A percentile compares a stretch with the other conserved stretches of the same genome.
These are phyloP conservation scores for Pythium apleroticum DNA, from an alignment of 352 stramenopile species.

Conservation along the genomic window DNA sequence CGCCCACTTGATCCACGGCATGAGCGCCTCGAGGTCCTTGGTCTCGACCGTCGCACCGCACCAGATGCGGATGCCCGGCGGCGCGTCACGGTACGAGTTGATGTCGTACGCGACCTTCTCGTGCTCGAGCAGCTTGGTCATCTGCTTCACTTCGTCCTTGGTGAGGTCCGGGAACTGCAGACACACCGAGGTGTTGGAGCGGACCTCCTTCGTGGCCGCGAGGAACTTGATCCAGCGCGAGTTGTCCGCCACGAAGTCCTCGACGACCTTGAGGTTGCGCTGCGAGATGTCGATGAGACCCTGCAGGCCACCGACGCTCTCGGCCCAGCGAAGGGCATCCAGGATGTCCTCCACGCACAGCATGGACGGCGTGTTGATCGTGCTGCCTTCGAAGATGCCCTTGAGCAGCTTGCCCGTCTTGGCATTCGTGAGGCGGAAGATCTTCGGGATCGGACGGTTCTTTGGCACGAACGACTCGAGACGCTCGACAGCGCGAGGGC, in stretches of 20 bases:
- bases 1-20: conserved; percentile 98
- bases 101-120: conserved; percentile 98
- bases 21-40: conserved; percentile 95
- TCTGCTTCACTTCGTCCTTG: conserved; percentile 96
- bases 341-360: conserved; percentile 99
- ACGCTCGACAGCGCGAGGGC: conserved; percentile 94
- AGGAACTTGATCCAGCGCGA: conserved; percentile 97
- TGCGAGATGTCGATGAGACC: conserved; percentile 94
- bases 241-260: conserved; percentile 97
- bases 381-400: conserved; percentile 97
- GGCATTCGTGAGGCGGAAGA: conserved; percentile 97
- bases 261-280: conserved; percentile 94
- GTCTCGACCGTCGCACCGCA: conserved; percentile 99
- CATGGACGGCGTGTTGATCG: conserved; percentile 99
- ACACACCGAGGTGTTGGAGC: conserved; percentile 98
- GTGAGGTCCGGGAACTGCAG: conserved; percentile 91
- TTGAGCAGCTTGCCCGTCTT: conserved; percentile 94
- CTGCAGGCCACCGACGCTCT: conserved; percentile 92
- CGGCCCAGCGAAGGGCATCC: conserved; percentile 96
- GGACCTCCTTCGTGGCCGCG: conserved; percentile 90
- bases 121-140: conserved; percentile 94
- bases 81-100: conserved; percentile 97
- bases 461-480: conserved; percentile 94
- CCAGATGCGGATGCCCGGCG: conserved; percentile 98
- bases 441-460: conserved; percentile 95